These are phyloP conservation scores for Diaporthe sp. DNA, from an alignment of 2,329 filamentous ascomycete species.

Conservation along the genomic window DNA sequence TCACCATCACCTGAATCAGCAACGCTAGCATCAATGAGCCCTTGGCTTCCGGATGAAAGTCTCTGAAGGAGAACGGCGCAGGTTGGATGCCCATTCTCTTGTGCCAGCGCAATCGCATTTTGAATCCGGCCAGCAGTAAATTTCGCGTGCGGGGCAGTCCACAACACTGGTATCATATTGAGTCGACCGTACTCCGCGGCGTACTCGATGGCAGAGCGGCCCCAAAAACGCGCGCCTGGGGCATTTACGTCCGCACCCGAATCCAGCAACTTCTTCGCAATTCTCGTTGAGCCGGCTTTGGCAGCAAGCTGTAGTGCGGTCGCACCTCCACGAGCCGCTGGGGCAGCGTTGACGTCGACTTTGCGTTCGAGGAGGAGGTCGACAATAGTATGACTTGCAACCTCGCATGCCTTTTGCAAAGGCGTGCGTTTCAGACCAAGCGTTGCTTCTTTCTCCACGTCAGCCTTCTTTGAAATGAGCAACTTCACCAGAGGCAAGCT, in stretches of 20 bases:
- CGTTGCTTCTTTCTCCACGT: neutral
- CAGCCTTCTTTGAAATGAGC: neutral
- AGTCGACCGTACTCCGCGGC: conserved; percentile 6
- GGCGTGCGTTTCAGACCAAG: neutral
- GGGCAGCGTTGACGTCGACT: neutral
- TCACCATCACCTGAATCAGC: no score
- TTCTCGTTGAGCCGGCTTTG: neutral
- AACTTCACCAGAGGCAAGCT: neutral
- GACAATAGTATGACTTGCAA: neutral
- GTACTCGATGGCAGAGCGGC: conserved; percentile 1
- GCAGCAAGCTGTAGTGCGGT: conserved; percentile 16
- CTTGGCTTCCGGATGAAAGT: neutral
- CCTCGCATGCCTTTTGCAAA: neutral
- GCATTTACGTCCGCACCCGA: neutral
- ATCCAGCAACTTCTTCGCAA: neutral
- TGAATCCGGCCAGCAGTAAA: neutral
- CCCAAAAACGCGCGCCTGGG: neutral
- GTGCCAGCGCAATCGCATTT: neutral
- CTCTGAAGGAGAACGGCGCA: neutral
- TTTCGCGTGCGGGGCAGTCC: neutral
- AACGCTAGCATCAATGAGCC: no score
- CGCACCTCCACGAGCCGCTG: neutral
- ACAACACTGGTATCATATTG: neutral
- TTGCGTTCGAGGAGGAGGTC: neutral
- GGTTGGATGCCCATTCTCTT: neutral